A percentile compares a stretch with the other conserved stretches of the same genome.
phyloP scores from a whole-genome alignment of 176 grass and related monocot species.

The Oryza meyeriana region DNA sequence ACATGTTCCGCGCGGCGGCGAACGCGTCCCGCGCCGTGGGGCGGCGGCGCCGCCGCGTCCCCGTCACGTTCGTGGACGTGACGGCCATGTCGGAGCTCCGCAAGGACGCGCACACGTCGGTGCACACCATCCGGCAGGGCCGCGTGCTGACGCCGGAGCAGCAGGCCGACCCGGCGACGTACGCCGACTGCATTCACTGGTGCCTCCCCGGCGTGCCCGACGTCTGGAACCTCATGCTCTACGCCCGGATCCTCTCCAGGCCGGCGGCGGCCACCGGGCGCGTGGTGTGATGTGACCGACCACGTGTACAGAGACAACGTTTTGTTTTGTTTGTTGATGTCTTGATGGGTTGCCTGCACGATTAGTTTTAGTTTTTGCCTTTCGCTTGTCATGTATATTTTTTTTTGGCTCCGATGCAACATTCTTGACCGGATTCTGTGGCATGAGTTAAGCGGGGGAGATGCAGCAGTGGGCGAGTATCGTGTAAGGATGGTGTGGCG shows the following conservation, averaged over 20 bases:
- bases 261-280: not conserved
- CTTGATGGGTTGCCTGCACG: not conserved
- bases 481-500: too few species aligned
- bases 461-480: not conserved
- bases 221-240: conserved; percentile 80
- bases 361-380: not conserved
- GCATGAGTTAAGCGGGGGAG: not conserved
- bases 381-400: not conserved
- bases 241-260: conserved; percentile 49
- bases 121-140: conserved; percentile 51
- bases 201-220: conserved; percentile 94
- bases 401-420: not conserved
- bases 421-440: not conserved
- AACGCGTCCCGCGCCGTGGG: not conserved
- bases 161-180: conserved; percentile 66
- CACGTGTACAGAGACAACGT: not conserved
- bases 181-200: conserved; percentile 98
- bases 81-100: conserved; percentile 50
- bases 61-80: conserved; percentile 38
- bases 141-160: conserved; percentile 63
- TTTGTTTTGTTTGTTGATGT: not conserved
- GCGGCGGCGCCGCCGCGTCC: too few species aligned
- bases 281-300: not conserved
- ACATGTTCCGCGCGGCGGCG: conserved; percentile 29
- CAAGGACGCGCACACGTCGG: conserved; percentile 51